Evolutionary conservation across 345 rosid species (phyloP), one percentile per base, ranked within the genome.

Genomic region (Linum usitatissimum): DNA sequence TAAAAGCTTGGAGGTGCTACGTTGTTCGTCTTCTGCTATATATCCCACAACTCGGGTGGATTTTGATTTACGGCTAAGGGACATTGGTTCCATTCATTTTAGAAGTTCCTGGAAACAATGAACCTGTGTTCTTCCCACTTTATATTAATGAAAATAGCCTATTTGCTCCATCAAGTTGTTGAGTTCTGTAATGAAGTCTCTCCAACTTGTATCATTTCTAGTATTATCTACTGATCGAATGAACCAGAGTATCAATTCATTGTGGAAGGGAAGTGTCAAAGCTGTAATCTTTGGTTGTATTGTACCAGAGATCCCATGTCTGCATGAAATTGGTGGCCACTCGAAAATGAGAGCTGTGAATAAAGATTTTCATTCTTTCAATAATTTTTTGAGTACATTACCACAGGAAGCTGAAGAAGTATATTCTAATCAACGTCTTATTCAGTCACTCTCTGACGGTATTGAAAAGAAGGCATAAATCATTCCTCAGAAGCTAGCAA

Each of bases 401-500:
- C 39, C 39, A 59, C 39, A 60, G 20, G 61, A 59, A 17, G 53
- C 3, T 18, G 34, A 28, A 61, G 63, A 54, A n/a, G 66, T 23
- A 77, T 62, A 57, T 58, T 53, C 57, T 64, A 53, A 60, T n/a
- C n/a, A n/a, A n/a, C n/a, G n/a, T n/a, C n/a, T n/a, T 60, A 60
- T 12, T 40, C 48, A 23, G 28, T 23, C 28, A 23, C 28, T 23
- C 28, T 23, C 38, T 60, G 28, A 64, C 59, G 65, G 38, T 31
- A 4, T 30, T 56, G 60, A 61, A 12, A 54, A 23, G 10, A 57
- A 42, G 57, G 38, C 66, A 23, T 49, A 58, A 68, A 57, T 73
- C 70, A 77, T 49, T 78, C 80, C 30, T 80, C 80, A 53, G 60
- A 81, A 65, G 75, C 72, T 62, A 71, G 59, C 10, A 77, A 76